Evolutionary conservation across 1,284 basidiomycete species (phyloP).

Genomic region (Leucoagaricus sp.): DNA sequence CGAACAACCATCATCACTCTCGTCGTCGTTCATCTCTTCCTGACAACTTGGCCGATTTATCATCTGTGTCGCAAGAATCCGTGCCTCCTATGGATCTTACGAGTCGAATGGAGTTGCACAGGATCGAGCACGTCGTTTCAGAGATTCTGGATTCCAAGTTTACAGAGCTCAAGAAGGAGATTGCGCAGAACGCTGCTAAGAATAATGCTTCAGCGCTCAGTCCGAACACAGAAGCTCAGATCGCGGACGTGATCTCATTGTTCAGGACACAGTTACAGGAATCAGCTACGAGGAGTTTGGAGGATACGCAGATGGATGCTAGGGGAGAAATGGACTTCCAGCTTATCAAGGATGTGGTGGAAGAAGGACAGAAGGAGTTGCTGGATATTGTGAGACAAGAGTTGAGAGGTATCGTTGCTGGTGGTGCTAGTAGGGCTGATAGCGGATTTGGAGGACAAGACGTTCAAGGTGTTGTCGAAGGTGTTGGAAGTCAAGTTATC

Average conservation of each 20-base stretch:
- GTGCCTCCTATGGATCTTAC: constrained; percentile 54
- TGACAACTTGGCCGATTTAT: constrained; percentile 41
- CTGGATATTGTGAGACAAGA: constrained; percentile 59
- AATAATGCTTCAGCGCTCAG: constrained; percentile 20
- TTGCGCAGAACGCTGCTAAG: constrained; percentile 27
- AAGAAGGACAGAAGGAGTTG: constrained; percentile 65
- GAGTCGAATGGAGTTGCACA: constrained; percentile 57
- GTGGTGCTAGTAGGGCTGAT: constrained; percentile 3
- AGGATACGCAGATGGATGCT: constrained; percentile 70
- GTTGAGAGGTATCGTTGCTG: constrained; percentile 43
- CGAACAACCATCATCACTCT: constrained; percentile 32
- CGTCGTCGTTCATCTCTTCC: constrained; percentile 65
- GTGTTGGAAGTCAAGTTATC: constrained; percentile 54
- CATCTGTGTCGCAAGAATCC: constrained; percentile 28
- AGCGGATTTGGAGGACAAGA: background rate
- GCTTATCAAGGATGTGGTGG: constrained; percentile 67
- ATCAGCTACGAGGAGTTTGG: constrained; percentile 54
- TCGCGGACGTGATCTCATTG: constrained; percentile 64
- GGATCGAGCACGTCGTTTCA: constrained; percentile 59
- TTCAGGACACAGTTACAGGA: constrained; percentile 69
- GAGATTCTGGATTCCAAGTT: constrained; percentile 68
- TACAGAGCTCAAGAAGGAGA: constrained; percentile 46
- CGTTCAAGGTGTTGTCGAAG: constrained; percentile 45
- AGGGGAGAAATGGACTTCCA: constrained; percentile 78
- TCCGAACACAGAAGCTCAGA: constrained; percentile 54